Conservation (phyloP, 1,284 basidiomycete species). For the Ganoderma leucocontextum region DNA sequence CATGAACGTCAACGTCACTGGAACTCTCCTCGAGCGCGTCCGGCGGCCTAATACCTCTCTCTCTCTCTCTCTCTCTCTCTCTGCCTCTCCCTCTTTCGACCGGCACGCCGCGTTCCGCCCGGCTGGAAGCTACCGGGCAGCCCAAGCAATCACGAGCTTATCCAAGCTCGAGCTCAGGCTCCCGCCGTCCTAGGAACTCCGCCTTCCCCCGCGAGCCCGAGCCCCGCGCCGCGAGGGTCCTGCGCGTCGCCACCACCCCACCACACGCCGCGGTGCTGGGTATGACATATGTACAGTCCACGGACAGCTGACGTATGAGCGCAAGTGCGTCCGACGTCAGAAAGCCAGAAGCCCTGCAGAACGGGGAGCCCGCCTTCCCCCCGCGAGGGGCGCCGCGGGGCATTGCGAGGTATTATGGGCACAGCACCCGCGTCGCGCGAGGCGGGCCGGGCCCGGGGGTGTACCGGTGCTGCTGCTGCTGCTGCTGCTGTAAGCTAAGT, state of each 20-base stretch:
- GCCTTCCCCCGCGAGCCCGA: neutral
- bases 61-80: neutral
- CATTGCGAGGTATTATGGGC: neutral
- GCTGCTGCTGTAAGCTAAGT: neutral
- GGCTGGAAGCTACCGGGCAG: neutral
- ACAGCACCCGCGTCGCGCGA: neutral
- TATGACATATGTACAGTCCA: neutral
- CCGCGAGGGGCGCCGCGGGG: neutral
- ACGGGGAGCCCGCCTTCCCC: neutral
- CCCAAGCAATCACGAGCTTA: neutral
- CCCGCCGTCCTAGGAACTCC: neutral
- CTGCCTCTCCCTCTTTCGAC: neutral
- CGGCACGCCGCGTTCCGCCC: neutral
- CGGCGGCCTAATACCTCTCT: neutral
- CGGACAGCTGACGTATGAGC: neutral
- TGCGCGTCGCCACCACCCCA: neutral
- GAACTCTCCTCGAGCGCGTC: neutral
- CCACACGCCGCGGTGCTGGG: neutral
- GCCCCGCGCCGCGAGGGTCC: no score
- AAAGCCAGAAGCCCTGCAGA: neutral
- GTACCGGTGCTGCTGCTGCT: no score
- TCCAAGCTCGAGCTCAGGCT: neutral
- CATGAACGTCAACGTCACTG: neutral
- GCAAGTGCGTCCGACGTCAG: constrained; percentile 1
- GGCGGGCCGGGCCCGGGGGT: neutral